A percentile compares a stretch with the other conserved stretches of the same genome.
Conservation (phyloP, 306 rosid genomes). For the Lathyrus sativus region DNA sequence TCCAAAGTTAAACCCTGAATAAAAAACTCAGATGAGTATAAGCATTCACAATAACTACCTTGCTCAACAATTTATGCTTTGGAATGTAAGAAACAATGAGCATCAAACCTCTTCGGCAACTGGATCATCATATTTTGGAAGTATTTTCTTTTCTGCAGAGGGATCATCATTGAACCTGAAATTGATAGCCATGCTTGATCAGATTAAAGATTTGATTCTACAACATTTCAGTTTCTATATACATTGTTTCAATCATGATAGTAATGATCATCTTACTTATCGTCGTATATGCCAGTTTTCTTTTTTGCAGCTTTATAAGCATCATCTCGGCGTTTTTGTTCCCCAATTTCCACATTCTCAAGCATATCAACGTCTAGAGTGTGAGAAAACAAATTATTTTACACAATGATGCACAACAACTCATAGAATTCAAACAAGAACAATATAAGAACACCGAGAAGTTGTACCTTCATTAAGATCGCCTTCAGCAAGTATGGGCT, state of each 20-base stretch:
- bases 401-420: conserved; percentile 40
- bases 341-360: conserved; percentile 93
- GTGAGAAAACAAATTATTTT: conserved; percentile 45
- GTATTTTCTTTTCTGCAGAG: conserved; percentile 70
- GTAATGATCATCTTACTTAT: conserved; percentile 64
- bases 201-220: conserved; percentile 23
- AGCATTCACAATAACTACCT: conserved; percentile 18
- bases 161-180: conserved; percentile 91
- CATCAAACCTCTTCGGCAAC: conserved; percentile 67
- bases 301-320: conserved; percentile 92
- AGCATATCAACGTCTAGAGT: conserved; percentile 84
- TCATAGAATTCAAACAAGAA: conserved; percentile 29
- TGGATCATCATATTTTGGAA: conserved; percentile 92
- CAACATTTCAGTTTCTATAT: conserved; percentile 24
- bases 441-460: conserved; percentile 31
- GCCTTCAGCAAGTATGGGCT: conserved; percentile 80
- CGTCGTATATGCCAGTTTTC: conserved; percentile 76
- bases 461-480: conserved; percentile 80
- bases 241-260: not conserved
- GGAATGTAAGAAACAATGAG: conserved; percentile 15
- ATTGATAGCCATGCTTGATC: conserved; percentile 30
- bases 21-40: conserved; percentile 33
- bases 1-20: conserved; percentile 80
- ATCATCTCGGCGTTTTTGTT: conserved; percentile 77
- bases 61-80: conserved; percentile 26